Evolutionary conservation across 805 yeast species (phyloP), one percentile per base, ranked within the genome.

Genomic region (Nematodospora valgi): DNA sequence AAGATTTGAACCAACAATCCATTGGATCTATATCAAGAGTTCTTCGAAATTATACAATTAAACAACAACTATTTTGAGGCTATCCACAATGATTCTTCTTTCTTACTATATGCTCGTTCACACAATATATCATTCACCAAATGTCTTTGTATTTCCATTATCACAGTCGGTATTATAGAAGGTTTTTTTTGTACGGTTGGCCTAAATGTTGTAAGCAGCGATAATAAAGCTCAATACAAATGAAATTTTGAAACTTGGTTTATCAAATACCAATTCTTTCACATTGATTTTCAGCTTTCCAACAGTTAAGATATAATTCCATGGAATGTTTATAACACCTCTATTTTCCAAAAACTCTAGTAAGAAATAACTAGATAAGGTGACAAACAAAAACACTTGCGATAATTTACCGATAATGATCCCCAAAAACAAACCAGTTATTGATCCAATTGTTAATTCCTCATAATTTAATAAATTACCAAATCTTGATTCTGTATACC

Each of bases 381-480:
- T 51, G 26, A 75, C 47, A 19, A 72, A 62, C 26, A 77, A 77
- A 22, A 81, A 59, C 19, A 76, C 64, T 13, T 74, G 62, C 38
- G 78, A 69, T 39, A 81, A 59, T 48, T 78, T 78, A 13, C 86
- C 86, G n/a, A 72, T 68, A 21, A 80, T 58, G 15, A 76, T 62
- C 1, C 87, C 87, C 34, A 73, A 45, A 23, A 74, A 62, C 38
- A 80, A 59, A 0, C 87, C 86, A 6, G 76, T 62, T 49, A 80
- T 62, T 1, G 83, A 76, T 5, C 87, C 87, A 39, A 78, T 56
- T 11, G 84, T 70, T 47, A 81, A 59, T 47, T 81, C 82, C 46
- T 72, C 72, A 49, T 80, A 81, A 56, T 76, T 74, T 43, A 80
- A 57, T 37, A 61, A 63, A 0, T 74, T 73, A n/a, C 64, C 64